These are phyloP conservation scores for Helianthus annuus DNA, from an alignment of 129 eudicot genomes.

Conservation along the genomic window HanXRQr2.0-SUNRISE NC_035443.2:49579293-49579792, in stretches of 20 bases:
- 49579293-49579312: slow-evolving; percentile 82
- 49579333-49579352: neutral
- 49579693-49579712: neutral
- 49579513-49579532: slow-evolving; percentile 8
- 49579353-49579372: slow-evolving; percentile 4
- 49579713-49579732: slow-evolving; percentile 59
- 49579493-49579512: slow-evolving; percentile 43
- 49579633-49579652: slow-evolving; percentile 72
- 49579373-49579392: slow-evolving; percentile 74
- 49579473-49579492: slow-evolving; percentile 78
- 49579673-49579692: neutral
- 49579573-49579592: slow-evolving; percentile 69
- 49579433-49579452: slow-evolving; percentile 54
- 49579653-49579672: slow-evolving; percentile 30
- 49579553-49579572: slow-evolving; percentile 12
- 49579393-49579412: slow-evolving; percentile 73
- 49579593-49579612: slow-evolving; percentile 54
- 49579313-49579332: neutral
- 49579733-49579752: slow-evolving; percentile 84
- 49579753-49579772: slow-evolving; percentile 77
- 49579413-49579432: slow-evolving; percentile 61
- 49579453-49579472: slow-evolving; percentile 60
- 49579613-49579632: slow-evolving; percentile 72
- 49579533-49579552: slow-evolving; percentile 4
- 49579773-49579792: neutral